Conservation (phyloP, 768 basidiomycete species). For the Strobilomyces echinocephalus region DNA sequence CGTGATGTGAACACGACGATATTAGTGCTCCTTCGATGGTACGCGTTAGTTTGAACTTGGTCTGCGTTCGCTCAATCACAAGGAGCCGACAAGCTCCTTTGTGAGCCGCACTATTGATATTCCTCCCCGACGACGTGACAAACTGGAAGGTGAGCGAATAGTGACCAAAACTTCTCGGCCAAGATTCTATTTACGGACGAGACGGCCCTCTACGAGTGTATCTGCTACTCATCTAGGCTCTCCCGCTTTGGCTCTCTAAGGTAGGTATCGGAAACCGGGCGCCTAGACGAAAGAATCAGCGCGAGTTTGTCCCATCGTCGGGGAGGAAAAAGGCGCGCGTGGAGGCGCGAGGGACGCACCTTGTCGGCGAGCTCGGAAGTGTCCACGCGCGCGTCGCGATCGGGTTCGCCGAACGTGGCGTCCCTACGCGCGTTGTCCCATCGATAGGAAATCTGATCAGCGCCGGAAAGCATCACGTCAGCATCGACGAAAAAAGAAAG, state of each 20-base stretch:
- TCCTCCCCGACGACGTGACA: no score
- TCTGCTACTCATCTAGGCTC: no score
- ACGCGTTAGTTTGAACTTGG: neutral
- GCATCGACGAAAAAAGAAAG: neutral
- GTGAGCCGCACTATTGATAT: no score
- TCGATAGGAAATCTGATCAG: conserved; percentile 53
- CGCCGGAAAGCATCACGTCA: no score
- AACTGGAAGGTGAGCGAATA: no score
- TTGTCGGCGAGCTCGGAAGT: conserved; percentile 63
- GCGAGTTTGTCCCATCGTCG: no score
- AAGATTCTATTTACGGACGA: no score
- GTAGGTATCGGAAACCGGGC: conserved; percentile 55
- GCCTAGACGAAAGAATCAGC: conserved; percentile 36
- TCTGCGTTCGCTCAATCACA: neutral
- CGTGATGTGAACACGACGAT: neutral
- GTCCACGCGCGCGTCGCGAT: conserved; percentile 47
- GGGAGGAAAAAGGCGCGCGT: neutral
- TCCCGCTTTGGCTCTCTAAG: conserved; percentile 7
- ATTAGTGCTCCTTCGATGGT: neutral
- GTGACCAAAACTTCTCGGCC: no score
- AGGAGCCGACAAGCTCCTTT: neutral
- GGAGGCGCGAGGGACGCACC: neutral
- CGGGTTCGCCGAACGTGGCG: conserved; percentile 46
- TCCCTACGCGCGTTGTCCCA: conserved; percentile 57
- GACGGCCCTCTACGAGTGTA: neutral